These are phyloP conservation scores for Teratosphaeriaceae sp. DNA, from an alignment of 2,329 filamentous ascomycete species.

Conservation along the genomic window DNA sequence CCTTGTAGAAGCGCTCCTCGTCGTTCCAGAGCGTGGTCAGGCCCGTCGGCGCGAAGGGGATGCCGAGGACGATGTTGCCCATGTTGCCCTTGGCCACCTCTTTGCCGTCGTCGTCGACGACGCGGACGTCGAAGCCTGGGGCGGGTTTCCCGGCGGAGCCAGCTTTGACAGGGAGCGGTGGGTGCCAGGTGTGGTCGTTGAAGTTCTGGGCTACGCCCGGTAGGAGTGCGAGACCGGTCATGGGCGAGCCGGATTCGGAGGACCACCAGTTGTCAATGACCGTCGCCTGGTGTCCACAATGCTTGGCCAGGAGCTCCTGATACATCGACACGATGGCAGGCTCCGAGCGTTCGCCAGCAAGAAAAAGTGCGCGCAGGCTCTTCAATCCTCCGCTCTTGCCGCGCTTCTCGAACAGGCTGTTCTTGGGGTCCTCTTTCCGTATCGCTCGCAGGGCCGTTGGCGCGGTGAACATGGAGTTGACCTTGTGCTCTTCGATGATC, in stretches of 20 bases:
- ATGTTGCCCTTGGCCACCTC: conserved; percentile 66
- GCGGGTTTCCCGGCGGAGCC: conserved; percentile 86
- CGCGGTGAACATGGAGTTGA: conserved; percentile 78
- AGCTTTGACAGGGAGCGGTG: conserved; percentile 61
- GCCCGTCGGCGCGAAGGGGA: conserved; percentile 77
- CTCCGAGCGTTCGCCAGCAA: conserved; percentile 85
- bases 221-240: conserved; percentile 58
- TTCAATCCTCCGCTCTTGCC: conserved; percentile 66
- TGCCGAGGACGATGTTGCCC: conserved; percentile 84
- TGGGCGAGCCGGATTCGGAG: conserved; percentile 62
- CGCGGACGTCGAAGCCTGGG: conserved; percentile 81
- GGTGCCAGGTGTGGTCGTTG: conserved; percentile 33
- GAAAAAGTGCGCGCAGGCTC: conserved; percentile 66
- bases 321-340: conserved; percentile 79
- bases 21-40: conserved; percentile 84
- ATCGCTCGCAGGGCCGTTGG: conserved; percentile 85
- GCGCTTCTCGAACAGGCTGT: conserved; percentile 55
- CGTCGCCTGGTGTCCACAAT: conserved; percentile 56
- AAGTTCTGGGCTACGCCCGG: conserved; percentile 55
- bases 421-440: conserved; percentile 74
- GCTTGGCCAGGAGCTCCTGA: conserved; percentile 60
- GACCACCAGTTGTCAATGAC: conserved; percentile 73
- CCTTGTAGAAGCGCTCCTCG: conserved; percentile 74
- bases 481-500: conserved; percentile 74
- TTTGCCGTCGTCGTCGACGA: conserved; percentile 73